Conservation (phyloP, 495 filamentous ascomycete genomes). For the Hypoxylon subgilvum region DNA sequence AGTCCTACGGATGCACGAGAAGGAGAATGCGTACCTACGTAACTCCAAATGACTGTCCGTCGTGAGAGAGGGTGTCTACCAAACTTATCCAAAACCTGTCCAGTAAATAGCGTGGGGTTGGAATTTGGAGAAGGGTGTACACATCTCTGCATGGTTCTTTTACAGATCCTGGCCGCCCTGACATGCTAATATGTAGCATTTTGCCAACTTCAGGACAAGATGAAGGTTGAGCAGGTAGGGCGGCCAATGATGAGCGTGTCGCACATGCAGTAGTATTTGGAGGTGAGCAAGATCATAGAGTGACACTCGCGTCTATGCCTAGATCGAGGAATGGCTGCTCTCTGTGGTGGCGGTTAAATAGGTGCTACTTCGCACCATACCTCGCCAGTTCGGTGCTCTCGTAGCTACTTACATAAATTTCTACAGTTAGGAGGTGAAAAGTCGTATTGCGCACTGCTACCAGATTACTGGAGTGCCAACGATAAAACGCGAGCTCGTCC, state of each 20-base stretch:
- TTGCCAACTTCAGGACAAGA: slow-evolving; percentile 25
- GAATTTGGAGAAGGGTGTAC: slow-evolving; percentile 17
- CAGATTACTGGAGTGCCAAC: too few relatives aligned
- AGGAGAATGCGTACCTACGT: slow-evolving; percentile 6
- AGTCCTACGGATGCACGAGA: slow-evolving; percentile 30
- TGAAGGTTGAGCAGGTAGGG: slow-evolving; percentile 23
- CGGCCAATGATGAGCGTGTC: slow-evolving; percentile 24
- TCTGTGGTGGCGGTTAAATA: slow-evolving; percentile 38
- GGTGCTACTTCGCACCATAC: slow-evolving; percentile 1
- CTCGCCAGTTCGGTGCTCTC: neutral
- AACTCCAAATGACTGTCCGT: slow-evolving; percentile 1
- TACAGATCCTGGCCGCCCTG: slow-evolving; percentile 5
- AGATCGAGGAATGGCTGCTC: too few relatives aligned
- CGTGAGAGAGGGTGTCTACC: slow-evolving; percentile 23
- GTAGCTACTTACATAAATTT: neutral
- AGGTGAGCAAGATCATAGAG: slow-evolving; percentile 11
- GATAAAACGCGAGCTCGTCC: too few relatives aligned
- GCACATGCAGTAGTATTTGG: slow-evolving; percentile 7
- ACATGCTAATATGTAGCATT: slow-evolving; percentile 11
- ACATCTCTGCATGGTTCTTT: slow-evolving; percentile 25
- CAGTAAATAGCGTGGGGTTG: slow-evolving; percentile 18
- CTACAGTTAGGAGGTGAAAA: neutral
- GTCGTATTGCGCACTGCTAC: neutral
- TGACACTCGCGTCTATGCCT: slow-evolving; percentile 17
- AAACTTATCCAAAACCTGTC: slow-evolving; percentile 25